Evolutionary conservation across 2,329 filamentous ascomycete species (phyloP), one percentile per base, ranked within the genome.

Genomic region (Xylariomycetidae sp.): DNA sequence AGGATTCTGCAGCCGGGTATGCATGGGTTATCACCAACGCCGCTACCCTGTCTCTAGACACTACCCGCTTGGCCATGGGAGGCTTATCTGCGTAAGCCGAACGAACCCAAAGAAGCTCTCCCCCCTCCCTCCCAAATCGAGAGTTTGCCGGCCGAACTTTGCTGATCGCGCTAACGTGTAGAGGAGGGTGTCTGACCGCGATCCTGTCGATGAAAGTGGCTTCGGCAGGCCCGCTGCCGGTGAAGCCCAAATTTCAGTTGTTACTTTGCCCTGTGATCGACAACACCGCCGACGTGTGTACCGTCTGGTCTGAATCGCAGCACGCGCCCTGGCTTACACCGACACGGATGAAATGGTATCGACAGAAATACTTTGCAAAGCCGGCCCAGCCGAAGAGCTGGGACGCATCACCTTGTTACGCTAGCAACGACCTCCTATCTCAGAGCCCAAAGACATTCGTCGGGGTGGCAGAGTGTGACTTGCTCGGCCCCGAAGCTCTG

Each of bases 201-300:
- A 23, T 23, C 20, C 20, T 23, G 8, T 23, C 20, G 8, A 23
- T 23, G 20, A 23, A 23, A n/a, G 20, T 23, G 8, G 20, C 20
- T n/a, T n/a, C 8, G 20, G 8, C n/a, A 23, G 20, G 20, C 8
- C n/a, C n/a, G n/a, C n/a, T 23, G n/a, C 8, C 8, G 9, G 14
- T 28, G 14, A 17, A 25, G 16, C 35, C 35, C 3, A 10, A 25
- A 12, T 30, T 37, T 14, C 35, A 37, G 10, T 17, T 49, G 4
- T 37, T 50, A 9, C 48, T 59, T 15, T 50, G 56, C 16, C 57
- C 58, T 2, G 57, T 61, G 5, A 46, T 61, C 5, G 57, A 61
- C 36, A 61, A 56, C 30, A 59, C 54, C 2, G 56, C 57, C 5
- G 58, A 54, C 5, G 31, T 28, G 3, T 33, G 36, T 3, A 40